Evolutionary conservation across 2,329 filamentous ascomycete species (phyloP).

Genomic region (Zymoseptoria tritici): DNA sequence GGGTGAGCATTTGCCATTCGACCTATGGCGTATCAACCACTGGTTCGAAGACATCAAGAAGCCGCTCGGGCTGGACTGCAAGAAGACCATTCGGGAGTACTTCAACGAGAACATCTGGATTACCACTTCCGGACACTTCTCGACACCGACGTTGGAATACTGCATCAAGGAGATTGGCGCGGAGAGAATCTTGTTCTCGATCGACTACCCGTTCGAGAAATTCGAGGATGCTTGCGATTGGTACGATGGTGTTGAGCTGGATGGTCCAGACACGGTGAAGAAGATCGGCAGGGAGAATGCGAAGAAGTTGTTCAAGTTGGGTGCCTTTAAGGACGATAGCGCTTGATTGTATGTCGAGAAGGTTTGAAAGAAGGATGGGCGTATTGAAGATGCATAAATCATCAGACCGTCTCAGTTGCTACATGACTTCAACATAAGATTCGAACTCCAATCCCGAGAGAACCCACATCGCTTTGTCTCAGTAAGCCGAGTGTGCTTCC

Average conservation of each 20-base stretch:
- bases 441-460: neutral
- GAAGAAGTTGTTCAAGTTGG: slow-evolving; percentile 24
- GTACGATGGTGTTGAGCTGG: slow-evolving; percentile 21
- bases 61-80: slow-evolving; percentile 41
- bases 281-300: slow-evolving; percentile 27
- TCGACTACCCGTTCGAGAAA: slow-evolving; percentile 27
- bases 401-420: too few relatives aligned
- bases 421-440: too few relatives aligned
- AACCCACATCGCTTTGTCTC: neutral
- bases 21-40: slow-evolving; percentile 41
- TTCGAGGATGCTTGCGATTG: slow-evolving; percentile 25
- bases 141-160: slow-evolving; percentile 45
- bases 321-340: slow-evolving; percentile 17
- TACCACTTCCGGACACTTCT: slow-evolving; percentile 52
- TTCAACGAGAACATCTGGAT: slow-evolving; percentile 51
- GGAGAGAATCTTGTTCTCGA: slow-evolving; percentile 24
- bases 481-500: neutral
- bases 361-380: neutral
- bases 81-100: slow-evolving; percentile 45
- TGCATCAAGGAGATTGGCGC: slow-evolving; percentile 42
- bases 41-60: slow-evolving; percentile 53
- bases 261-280: slow-evolving; percentile 14
- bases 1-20: slow-evolving; percentile 45
- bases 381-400: too few relatives aligned
- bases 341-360: neutral